Percentiles rank a stretch among this genome's conserved stretches.
Evolutionary conservation across 768 basidiomycete genomes (phyloP).

Genomic region (Boletus pseudo-olivaceus): DNA sequence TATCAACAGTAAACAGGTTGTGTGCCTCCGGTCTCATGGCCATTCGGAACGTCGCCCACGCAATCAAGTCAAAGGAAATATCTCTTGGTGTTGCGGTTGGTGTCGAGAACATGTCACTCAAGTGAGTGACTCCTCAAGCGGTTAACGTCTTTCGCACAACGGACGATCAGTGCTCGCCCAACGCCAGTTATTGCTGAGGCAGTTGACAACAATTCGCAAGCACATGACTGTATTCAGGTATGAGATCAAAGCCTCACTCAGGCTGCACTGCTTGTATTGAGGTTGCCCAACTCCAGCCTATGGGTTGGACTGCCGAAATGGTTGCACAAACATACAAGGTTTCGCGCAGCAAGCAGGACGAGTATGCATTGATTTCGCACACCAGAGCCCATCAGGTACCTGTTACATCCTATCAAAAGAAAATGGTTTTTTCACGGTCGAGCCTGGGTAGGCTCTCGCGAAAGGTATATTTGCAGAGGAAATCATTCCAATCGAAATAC

Average conservation of each 20-base stretch:
- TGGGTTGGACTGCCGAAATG: slow-evolving; percentile 96
- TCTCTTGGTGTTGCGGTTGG: slow-evolving; percentile 84
- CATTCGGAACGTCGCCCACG: slow-evolving; percentile 85
- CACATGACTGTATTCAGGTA: slow-evolving; percentile 73
- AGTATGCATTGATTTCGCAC: slow-evolving; percentile 87
- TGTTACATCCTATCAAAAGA: not conserved
- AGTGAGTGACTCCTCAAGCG: slow-evolving; percentile 41
- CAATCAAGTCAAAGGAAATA: slow-evolving; percentile 79
- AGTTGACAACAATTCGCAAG: slow-evolving; percentile 58
- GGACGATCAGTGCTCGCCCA: slow-evolving; percentile 56
- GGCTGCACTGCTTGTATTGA: not conserved
- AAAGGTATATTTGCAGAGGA: slow-evolving; percentile 79
- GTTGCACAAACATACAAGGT: slow-evolving; percentile 79
- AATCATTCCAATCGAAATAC: slow-evolving; percentile 81
- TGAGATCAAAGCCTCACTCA: not conserved
- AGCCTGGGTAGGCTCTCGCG: slow-evolving; percentile 49
- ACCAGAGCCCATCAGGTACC: slow-evolving; percentile 66
- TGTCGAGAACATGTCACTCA: slow-evolving; percentile 78
- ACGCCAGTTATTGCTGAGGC: slow-evolving; percentile 61
- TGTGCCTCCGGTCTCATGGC: slow-evolving; percentile 95
- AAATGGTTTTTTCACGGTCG: not conserved
- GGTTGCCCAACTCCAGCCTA: slow-evolving; percentile 49
- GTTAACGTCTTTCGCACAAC: not conserved
- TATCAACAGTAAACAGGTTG: slow-evolving; percentile 88
- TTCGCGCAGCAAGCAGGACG: slow-evolving; percentile 79